phyloP scores from a whole-genome alignment of 2,329 filamentous ascomycete genomes.

The Phialocephala subalpina region DNA sequence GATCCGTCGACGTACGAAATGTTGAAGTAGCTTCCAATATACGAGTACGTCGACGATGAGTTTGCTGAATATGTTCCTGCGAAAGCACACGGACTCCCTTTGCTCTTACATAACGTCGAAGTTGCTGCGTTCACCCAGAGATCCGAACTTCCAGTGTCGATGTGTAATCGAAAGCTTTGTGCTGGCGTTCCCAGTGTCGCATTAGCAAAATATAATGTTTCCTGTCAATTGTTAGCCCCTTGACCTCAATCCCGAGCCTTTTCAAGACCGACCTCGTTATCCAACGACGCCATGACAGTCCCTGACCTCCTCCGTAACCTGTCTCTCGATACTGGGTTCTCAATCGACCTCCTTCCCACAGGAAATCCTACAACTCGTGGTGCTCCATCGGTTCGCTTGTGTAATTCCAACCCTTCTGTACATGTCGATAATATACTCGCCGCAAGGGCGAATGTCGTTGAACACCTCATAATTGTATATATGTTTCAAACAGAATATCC shows the following conservation, averaged over 20 bases:
- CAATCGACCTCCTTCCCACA: constrained; percentile 37
- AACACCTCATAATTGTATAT: constrained; percentile 39
- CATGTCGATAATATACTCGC: constrained; percentile 39
- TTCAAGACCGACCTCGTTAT: constrained; percentile 59
- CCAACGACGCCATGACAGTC: constrained; percentile 54
- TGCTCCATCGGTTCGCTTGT: constrained; percentile 38
- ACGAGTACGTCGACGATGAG: constrained; percentile 78
- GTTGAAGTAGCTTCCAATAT: constrained; percentile 80
- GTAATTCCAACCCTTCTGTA: constrained; percentile 39
- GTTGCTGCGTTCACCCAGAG: constrained; percentile 73
- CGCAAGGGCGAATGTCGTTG: constrained; percentile 37
- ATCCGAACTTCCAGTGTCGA: constrained; percentile 76
- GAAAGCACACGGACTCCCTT: constrained; percentile 59
- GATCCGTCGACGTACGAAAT: constrained; percentile 89
- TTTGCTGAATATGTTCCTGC: constrained; percentile 76
- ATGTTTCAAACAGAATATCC: background rate
- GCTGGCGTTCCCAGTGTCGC: constrained; percentile 68
- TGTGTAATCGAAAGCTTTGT: constrained; percentile 63
- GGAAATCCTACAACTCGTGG: constrained; percentile 43
- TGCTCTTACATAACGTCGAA: constrained; percentile 65
- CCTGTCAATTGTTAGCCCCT: constrained; percentile 48
- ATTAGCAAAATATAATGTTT: constrained; percentile 72
- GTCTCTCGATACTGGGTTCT: constrained; percentile 41
- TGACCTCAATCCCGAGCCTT: constrained; percentile 2
- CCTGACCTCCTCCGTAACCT: constrained; percentile 53